Percentiles rank a stretch among this genome's conserved stretches.
These are phyloP conservation scores for Beauveria rudraprayagi DNA, from an alignment of 2,329 filamentous ascomycete species.

Conservation along the genomic window DNA sequence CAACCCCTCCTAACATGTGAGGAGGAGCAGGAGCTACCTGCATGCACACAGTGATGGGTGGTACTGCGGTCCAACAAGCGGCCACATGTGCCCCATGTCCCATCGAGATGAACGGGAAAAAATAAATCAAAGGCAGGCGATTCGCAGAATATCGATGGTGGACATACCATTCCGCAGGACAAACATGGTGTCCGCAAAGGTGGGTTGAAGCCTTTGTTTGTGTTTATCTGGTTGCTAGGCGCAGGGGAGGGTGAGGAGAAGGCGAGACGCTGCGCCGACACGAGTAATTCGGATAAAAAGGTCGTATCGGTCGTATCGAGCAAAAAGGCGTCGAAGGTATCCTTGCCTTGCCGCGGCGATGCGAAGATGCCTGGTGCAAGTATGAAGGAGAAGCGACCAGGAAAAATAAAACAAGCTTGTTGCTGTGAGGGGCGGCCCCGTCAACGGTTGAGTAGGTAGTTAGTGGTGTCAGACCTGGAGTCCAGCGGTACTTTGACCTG, in stretches of 20 bases:
- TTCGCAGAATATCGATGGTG: background rate
- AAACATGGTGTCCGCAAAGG: slow-evolving; percentile 25
- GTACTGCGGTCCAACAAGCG: background rate
- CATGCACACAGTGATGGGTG: background rate
- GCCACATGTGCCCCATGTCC: background rate
- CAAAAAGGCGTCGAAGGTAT: background rate
- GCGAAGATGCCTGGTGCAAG: background rate
- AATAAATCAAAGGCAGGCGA: background rate
- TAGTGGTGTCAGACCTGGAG: background rate
- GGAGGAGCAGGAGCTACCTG: background rate
- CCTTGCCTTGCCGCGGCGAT: background rate
- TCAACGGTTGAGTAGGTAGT: background rate
- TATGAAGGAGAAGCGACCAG: background rate
- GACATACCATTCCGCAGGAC: slow-evolving; percentile 31
- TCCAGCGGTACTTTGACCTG: background rate
- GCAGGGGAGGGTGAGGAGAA: background rate
- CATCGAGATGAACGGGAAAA: background rate
- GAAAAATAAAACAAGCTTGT: background rate
- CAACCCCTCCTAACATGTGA: slow-evolving; percentile 29
- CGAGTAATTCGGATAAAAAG: background rate
- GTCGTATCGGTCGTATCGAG: background rate
- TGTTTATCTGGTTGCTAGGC: background rate
- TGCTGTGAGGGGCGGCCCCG: background rate
- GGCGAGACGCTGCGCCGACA: background rate
- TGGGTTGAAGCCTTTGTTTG: slow-evolving; percentile 8